A percentile compares a stretch with the other conserved stretches of the same genome.
These are phyloP conservation scores for Carpinus fangiana DNA, from an alignment of 306 rosid species.

Conservation along the genomic window DNA sequence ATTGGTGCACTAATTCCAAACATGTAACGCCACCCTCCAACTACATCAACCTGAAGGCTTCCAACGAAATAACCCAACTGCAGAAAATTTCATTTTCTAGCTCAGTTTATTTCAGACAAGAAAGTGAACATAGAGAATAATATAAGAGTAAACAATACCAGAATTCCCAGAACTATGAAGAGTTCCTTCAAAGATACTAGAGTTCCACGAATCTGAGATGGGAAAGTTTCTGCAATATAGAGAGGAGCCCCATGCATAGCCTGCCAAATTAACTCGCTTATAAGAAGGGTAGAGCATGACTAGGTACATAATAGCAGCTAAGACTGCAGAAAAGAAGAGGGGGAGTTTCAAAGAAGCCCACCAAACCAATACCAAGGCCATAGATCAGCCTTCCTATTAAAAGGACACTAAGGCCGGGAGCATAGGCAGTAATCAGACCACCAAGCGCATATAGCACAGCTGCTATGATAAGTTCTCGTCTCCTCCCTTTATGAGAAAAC, in stretches of 20 bases:
- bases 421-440: conserved; percentile 61
- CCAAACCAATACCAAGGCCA: conserved; percentile 97
- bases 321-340: conserved; percentile 14
- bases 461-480: conserved; percentile 72
- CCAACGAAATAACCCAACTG: conserved; percentile 93
- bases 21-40: conserved; percentile 98
- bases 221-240: conserved; percentile 95
- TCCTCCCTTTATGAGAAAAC: conserved; percentile 60
- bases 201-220: conserved; percentile 94
- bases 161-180: conserved; percentile 92
- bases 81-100: conserved; percentile 27
- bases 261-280: conserved; percentile 42
- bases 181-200: conserved; percentile 89
- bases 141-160: conserved; percentile 51
- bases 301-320: conserved; percentile 13
- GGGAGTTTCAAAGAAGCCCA: conserved; percentile 40
- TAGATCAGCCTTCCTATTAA: conserved; percentile 80
- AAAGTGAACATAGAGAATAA: conserved; percentile 18
- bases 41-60: conserved; percentile 69
- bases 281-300: conserved; percentile 23
- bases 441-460: conserved; percentile 69
- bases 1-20: conserved; percentile 84
- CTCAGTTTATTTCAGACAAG: conserved; percentile 23
- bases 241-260: conserved; percentile 99
- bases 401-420: conserved; percentile 74